Base-by-base conservation (phyloP, 2,329 filamentous ascomycete species). In the Ophiostoma sp. region DNA sequence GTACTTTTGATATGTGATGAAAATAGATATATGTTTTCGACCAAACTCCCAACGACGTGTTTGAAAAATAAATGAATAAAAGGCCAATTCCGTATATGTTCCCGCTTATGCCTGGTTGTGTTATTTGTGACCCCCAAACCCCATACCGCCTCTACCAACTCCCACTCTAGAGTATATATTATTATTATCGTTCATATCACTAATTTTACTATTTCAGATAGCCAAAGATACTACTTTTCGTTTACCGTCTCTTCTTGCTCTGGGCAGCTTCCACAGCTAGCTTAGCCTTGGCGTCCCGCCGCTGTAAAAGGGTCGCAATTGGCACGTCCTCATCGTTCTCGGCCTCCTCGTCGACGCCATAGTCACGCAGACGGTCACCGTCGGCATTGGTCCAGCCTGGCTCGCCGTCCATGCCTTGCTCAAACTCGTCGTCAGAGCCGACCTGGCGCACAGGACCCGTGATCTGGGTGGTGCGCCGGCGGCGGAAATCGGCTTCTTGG, bases 291-390 rank as follows among this genome's bases (percentile, higher is more conserved):
- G 25, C 79, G 74, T 84, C 88, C 75, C 89, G 83, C 75, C 89
- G 83, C 66, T 88, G 83, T 61, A 94, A 81, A 17, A 95, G 78
- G 79, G 93, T 90, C 3, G 88, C 89, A 55, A 95, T 82, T 0
- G 92, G 93, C 17, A 95, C 82, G 77, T 94, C 86, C 19, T 77
- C 72, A 31, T 76, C 78, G 39, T 78, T 78, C 73, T 94, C 91
- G 0, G 87, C 87, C 17, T 93, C 91, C 78, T 94, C 92, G 77
- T 95, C 93, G 0, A 96, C 92, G 1, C 93, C 93, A 78, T 91
- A 96, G 78, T 96, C 93, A 57, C 87, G 85, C 69, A 96, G 82
- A 45, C 89, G 85, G 78, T 95, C 92, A 1, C 93, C 93, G 70
- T 95, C 92, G 0, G 88, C 86, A 76, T 95, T 95, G 0, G 86